phyloP scores from a whole-genome alignment of 192 early-diverging fungal species.

The Spizellomyces punctatus region DNA sequence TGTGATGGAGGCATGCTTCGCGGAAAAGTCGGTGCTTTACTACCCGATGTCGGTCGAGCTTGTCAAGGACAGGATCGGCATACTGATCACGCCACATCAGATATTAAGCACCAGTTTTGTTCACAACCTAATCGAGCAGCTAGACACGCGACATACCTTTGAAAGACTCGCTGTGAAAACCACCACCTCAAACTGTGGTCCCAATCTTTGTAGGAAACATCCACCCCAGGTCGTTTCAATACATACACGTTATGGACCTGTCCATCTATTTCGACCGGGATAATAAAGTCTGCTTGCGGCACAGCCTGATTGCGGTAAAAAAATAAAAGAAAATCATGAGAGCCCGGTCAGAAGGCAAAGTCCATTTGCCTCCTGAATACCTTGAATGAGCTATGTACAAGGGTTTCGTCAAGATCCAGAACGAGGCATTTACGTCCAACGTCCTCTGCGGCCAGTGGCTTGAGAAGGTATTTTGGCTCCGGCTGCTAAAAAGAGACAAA shows the following conservation, averaged over 20 bases:
- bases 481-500: not conserved
- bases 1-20: slow-evolving; percentile 92
- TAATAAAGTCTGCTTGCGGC: slow-evolving; percentile 83
- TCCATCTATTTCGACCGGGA: slow-evolving; percentile 91
- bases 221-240: slow-evolving; percentile 94
- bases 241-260: slow-evolving; percentile 94
- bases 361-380: slow-evolving; percentile 19
- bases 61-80: slow-evolving; percentile 96
- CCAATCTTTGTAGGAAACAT: slow-evolving; percentile 83
- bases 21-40: slow-evolving; percentile 94
- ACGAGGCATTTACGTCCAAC: slow-evolving; percentile 88
- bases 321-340: not conserved
- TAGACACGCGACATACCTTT: slow-evolving; percentile 55
- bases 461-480: slow-evolving; percentile 4
- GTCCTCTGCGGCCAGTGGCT: slow-evolving; percentile 67
- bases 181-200: slow-evolving; percentile 88
- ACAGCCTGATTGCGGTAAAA: slow-evolving; percentile 45
- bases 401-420: slow-evolving; percentile 95
- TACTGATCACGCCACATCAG: slow-evolving; percentile 63
- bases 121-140: not conserved
- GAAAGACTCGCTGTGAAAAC: slow-evolving; percentile 94
- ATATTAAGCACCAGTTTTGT: not conserved
- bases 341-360: not conserved
- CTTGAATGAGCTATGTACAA: slow-evolving; percentile 96
- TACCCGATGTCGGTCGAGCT: slow-evolving; percentile 80